A percentile compares a stretch with the other conserved stretches of the same genome.
phyloP scores from a whole-genome alignment of 768 basidiomycete genomes.

The Punctularia strigosozonata region DNA sequence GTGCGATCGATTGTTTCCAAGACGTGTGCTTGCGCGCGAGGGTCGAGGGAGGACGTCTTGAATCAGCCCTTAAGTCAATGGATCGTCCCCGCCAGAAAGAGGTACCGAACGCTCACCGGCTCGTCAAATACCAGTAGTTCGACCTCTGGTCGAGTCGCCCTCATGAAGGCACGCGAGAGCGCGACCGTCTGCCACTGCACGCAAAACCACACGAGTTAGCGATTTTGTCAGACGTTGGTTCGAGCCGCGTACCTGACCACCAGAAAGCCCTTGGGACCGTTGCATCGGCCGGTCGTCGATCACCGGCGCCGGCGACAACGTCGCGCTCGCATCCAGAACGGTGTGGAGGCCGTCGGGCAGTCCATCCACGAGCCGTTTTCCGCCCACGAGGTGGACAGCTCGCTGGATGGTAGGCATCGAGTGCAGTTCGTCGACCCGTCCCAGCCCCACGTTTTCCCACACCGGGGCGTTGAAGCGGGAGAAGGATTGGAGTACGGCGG shows the following conservation, averaged over 20 bases:
- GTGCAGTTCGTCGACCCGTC: constrained; percentile 52
- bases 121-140: constrained; percentile 81
- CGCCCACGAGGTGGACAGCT: constrained; percentile 66
- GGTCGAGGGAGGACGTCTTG: constrained; percentile 72
- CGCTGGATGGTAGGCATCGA: constrained; percentile 42
- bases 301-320: too few relatives aligned
- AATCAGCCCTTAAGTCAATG: not conserved
- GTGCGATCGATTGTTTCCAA: constrained; percentile 65
- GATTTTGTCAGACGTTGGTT: constrained; percentile 1
- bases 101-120: constrained; percentile 37
- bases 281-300: too few relatives aligned
- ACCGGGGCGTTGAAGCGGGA: constrained; percentile 69
- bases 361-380: constrained; percentile 48
- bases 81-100: not conserved
- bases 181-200: constrained; percentile 82
- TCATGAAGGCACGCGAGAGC: constrained; percentile 79
- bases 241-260: constrained; percentile 59
- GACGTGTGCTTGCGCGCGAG: constrained; percentile 68
- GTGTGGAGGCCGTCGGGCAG: constrained; percentile 67
- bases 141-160: constrained; percentile 60
- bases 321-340: constrained; percentile 52
- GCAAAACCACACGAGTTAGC: constrained; percentile 7
- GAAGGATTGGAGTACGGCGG: constrained; percentile 83
- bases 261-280: constrained; percentile 59
- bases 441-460: constrained; percentile 79